Evolutionary conservation across 768 basidiomycete genomes (phyloP).

Genomic region (Boletus reticulatus): DNA sequence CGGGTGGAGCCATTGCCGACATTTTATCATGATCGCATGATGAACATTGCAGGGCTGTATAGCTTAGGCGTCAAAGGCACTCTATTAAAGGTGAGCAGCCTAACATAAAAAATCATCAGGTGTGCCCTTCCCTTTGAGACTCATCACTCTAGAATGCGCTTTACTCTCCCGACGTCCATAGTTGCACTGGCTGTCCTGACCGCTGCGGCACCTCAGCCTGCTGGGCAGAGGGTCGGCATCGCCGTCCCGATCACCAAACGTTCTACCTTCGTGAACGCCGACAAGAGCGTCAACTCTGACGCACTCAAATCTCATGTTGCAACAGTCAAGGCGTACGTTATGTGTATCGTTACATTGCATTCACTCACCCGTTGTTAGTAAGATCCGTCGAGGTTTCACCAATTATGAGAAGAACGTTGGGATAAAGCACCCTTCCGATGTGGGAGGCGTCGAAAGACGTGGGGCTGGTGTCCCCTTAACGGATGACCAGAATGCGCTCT

Average conservation of each 20-base stretch:
- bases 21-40: neutral
- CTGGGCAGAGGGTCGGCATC: neutral
- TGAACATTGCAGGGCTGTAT: no score
- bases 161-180: constrained; percentile 1
- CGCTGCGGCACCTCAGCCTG: constrained; percentile 6
- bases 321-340: constrained; percentile 7
- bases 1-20: no score
- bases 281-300: neutral
- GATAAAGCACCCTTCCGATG: neutral
- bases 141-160: constrained; percentile 4
- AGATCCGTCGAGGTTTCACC: neutral
- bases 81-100: neutral
- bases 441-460: neutral
- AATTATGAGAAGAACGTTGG: constrained; percentile 11
- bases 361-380: neutral
- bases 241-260: constrained; percentile 10
- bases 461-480: neutral
- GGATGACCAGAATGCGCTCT: neutral
- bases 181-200: neutral
- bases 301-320: constrained; percentile 7
- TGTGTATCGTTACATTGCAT: neutral
- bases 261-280: constrained; percentile 2
- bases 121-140: no score
- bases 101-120: neutral
- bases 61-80: no score